Percentiles rank a stretch among this genome's conserved stretches.
Conservation (phyloP, 208 protist species). For the Leishmania tarentolae region DNA sequence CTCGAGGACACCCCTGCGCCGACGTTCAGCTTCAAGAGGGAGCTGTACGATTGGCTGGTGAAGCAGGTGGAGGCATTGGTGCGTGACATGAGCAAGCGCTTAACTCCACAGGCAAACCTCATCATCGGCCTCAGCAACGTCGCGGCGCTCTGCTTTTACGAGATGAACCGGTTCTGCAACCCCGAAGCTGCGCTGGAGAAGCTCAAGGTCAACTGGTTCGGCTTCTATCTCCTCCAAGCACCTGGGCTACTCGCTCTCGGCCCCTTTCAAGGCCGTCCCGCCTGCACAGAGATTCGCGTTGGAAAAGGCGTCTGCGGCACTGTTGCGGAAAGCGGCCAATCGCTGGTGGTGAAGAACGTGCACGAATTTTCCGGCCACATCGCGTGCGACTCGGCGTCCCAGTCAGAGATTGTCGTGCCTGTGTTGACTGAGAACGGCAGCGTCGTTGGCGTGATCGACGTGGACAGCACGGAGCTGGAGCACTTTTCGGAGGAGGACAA, state of each 20-base stretch:
- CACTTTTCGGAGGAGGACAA: slow-evolving; percentile 79
- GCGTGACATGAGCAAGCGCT: slow-evolving; percentile 40
- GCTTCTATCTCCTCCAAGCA: slow-evolving; percentile 91
- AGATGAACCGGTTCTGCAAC: slow-evolving; percentile 63
- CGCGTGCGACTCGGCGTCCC: slow-evolving; percentile 88
- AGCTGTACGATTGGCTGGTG: slow-evolving; percentile 68
- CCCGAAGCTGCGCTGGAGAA: slow-evolving; percentile 51
- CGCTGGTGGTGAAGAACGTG: slow-evolving; percentile 82
- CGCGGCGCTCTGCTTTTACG: slow-evolving; percentile 81
- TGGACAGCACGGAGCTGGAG: slow-evolving; percentile 63
- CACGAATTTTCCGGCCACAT: slow-evolving; percentile 95
- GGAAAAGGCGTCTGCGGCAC: slow-evolving; percentile 92
- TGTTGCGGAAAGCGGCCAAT: slow-evolving; percentile 47
- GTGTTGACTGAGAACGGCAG: slow-evolving; percentile 60
- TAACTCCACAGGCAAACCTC: slow-evolving; percentile 67
- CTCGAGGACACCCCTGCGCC: slow-evolving; percentile 27
- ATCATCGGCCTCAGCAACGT: slow-evolving; percentile 78
- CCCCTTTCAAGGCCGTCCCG: slow-evolving; percentile 93
- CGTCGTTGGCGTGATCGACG: slow-evolving; percentile 82
- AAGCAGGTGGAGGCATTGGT: slow-evolving; percentile 50
- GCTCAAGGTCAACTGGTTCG: slow-evolving; percentile 89
- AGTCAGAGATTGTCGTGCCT: slow-evolving; percentile 93
- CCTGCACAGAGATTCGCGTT: slow-evolving; percentile 86
- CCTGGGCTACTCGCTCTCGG: slow-evolving; percentile 85
- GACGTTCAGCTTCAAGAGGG: slow-evolving; percentile 48